Evolutionary conservation across 1,139 yeast species (phyloP).

Genomic region (Saccharomyces hybrid): DNA sequence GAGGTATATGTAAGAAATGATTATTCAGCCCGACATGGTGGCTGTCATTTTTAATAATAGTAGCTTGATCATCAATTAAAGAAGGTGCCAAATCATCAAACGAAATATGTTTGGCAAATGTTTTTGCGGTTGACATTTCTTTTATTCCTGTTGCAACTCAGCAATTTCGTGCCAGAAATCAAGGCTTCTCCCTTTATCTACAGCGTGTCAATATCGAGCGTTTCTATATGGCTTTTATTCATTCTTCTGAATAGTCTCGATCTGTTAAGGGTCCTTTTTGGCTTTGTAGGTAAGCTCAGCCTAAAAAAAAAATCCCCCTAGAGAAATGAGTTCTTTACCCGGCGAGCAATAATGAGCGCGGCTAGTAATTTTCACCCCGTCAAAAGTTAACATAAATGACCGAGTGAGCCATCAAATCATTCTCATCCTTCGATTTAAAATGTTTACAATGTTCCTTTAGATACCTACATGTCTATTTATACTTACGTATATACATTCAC

Average conservation of each 20-base stretch:
- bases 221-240: background rate
- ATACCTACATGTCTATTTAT: background rate
- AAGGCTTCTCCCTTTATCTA: background rate
- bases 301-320: background rate
- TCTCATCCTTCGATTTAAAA: background rate
- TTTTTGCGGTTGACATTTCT: slow-evolving; percentile 4
- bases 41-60: slow-evolving; percentile 15
- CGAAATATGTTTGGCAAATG: slow-evolving; percentile 25
- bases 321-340: background rate
- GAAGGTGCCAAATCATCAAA: slow-evolving; percentile 31
- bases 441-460: background rate
- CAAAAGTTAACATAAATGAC: background rate
- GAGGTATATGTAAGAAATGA: slow-evolving; percentile 28
- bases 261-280: background rate
- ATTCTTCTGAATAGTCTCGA: background rate
- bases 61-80: slow-evolving; percentile 25
- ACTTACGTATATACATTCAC: background rate
- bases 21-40: slow-evolving; percentile 21
- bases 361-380: background rate
- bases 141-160: background rate
- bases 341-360: background rate
- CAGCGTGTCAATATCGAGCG: background rate
- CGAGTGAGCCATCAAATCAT: no score
- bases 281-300: background rate
- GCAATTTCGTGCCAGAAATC: background rate